phyloP scores from a whole-genome alignment of 805 yeast genomes.

The Debaryomyces tyrocola region DNA sequence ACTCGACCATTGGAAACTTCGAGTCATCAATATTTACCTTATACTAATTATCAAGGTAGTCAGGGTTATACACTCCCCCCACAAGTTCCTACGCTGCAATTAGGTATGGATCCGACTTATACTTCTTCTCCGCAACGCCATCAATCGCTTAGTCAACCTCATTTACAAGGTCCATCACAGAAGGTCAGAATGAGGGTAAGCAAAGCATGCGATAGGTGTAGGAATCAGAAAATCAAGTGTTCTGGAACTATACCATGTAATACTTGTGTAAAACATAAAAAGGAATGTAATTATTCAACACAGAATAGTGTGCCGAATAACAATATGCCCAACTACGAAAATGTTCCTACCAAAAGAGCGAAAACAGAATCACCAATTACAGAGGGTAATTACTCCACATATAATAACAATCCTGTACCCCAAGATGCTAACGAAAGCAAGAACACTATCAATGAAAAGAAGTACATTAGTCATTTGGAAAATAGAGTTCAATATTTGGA shows the following conservation, averaged over 20 bases:
- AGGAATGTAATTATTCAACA: slow-evolving; percentile 30
- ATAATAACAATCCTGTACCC: too few species aligned
- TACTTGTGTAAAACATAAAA: slow-evolving; percentile 41
- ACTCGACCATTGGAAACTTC: background rate
- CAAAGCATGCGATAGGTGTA: slow-evolving; percentile 58
- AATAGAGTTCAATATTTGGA: slow-evolving; percentile 43
- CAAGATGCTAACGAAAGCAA: background rate
- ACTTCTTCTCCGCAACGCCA: background rate
- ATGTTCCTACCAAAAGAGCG: background rate
- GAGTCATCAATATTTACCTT: background rate
- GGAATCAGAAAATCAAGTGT: slow-evolving; percentile 57
- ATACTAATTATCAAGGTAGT: background rate
- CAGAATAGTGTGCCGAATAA: slow-evolving; percentile 2
- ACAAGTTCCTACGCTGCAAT: background rate
- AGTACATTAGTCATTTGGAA: slow-evolving; percentile 37
- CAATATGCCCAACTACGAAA: slow-evolving; percentile 3
- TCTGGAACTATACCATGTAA: slow-evolving; percentile 53
- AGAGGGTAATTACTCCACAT: slow-evolving; percentile 2
- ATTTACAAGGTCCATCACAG: background rate
- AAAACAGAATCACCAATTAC: slow-evolving; percentile 7
- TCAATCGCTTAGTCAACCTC: background rate
- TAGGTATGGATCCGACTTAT: background rate
- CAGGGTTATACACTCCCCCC: background rate
- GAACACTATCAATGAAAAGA: slow-evolving; percentile 15
- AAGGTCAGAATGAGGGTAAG: slow-evolving; percentile 41